Percentiles rank a stretch among this genome's conserved stretches.
Evolutionary conservation across 495 filamentous ascomycete genomes (phyloP).

Genomic region (Penicillium silybi): DNA sequence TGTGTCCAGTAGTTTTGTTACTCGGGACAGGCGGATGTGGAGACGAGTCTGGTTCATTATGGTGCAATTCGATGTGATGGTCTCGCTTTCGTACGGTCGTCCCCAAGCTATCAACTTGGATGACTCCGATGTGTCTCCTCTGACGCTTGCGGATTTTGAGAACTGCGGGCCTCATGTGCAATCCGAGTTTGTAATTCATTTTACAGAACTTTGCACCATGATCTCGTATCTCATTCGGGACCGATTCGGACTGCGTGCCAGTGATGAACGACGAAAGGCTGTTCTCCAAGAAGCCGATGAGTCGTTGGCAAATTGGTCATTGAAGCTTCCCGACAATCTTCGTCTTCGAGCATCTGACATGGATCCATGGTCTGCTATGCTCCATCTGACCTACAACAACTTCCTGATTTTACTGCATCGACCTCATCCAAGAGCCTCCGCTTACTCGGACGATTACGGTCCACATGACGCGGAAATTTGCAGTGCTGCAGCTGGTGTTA

Average conservation of each 20-base stretch:
- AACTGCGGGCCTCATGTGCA: constrained; percentile 42
- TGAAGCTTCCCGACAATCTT: constrained; percentile 42
- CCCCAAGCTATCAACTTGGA: constrained; percentile 49
- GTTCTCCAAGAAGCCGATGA: constrained; percentile 44
- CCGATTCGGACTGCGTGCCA: constrained; percentile 38
- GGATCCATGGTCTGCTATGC: constrained; percentile 47
- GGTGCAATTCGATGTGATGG: constrained; percentile 47
- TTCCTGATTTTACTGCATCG: constrained; percentile 50
- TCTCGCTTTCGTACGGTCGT: constrained; percentile 47
- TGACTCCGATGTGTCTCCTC: constrained; percentile 44
- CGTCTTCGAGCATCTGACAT: constrained; percentile 42
- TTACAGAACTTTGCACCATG: constrained; percentile 45
- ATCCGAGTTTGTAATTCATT: constrained; percentile 43
- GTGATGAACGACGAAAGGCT: constrained; percentile 39
- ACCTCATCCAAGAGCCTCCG: constrained; percentile 42
- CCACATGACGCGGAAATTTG: constrained; percentile 46
- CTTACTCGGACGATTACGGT: constrained; percentile 43
- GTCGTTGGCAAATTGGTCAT: constrained; percentile 43
- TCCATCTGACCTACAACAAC: constrained; percentile 50
- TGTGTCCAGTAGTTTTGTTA: constrained; percentile 39
- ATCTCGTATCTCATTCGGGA: constrained; percentile 44
- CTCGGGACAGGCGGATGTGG: constrained; percentile 45
- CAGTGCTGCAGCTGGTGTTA: constrained; percentile 44
- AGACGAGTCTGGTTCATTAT: constrained; percentile 46
- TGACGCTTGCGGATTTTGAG: constrained; percentile 45